A percentile compares a stretch with the other conserved stretches of the same genome.
These are phyloP conservation scores for Globisporangium alternatum DNA, from an alignment of 352 stramenopile genomes.

Conservation along the genomic window DNA sequence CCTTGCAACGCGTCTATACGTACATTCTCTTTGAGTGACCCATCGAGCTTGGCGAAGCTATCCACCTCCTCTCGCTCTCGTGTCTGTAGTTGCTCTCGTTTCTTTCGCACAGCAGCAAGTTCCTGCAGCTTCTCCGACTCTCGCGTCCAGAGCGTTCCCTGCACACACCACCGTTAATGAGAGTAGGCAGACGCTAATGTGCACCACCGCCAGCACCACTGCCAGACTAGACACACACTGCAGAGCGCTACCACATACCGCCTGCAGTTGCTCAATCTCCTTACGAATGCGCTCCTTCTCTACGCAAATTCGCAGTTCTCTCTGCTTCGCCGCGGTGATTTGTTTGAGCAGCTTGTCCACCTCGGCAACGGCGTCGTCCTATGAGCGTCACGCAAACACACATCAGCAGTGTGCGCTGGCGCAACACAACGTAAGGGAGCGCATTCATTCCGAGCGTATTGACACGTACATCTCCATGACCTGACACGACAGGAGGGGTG, in stretches of 20 bases:
- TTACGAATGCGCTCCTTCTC: conserved; percentile 67
- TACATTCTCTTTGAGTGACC: conserved; percentile 27
- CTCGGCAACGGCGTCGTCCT: conserved; percentile 28
- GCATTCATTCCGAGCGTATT: neutral
- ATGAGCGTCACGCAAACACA: neutral
- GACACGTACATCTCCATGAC: neutral
- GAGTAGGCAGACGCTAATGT: neutral
- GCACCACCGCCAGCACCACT: neutral
- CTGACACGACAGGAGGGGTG: neutral
- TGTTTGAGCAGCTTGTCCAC: conserved; percentile 57
- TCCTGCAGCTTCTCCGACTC: conserved; percentile 44
- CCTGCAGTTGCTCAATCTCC: conserved; percentile 45
- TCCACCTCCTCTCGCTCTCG: conserved; percentile 31
- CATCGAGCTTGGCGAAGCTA: conserved; percentile 30
- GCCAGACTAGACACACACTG: neutral
- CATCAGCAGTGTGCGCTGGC: neutral
- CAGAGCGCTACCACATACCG: conserved; percentile 19
- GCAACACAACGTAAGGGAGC: neutral
- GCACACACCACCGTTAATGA: neutral
- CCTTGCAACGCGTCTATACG: neutral
- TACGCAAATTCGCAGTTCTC: conserved; percentile 54
- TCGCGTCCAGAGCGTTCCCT: conserved; percentile 44
- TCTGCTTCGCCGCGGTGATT: conserved; percentile 52
- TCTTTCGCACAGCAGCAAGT: conserved; percentile 34
- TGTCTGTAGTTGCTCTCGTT: conserved; percentile 27